phyloP scores from a whole-genome alignment of 768 basidiomycete species.

The Infundibulicybe gibba region DNA sequence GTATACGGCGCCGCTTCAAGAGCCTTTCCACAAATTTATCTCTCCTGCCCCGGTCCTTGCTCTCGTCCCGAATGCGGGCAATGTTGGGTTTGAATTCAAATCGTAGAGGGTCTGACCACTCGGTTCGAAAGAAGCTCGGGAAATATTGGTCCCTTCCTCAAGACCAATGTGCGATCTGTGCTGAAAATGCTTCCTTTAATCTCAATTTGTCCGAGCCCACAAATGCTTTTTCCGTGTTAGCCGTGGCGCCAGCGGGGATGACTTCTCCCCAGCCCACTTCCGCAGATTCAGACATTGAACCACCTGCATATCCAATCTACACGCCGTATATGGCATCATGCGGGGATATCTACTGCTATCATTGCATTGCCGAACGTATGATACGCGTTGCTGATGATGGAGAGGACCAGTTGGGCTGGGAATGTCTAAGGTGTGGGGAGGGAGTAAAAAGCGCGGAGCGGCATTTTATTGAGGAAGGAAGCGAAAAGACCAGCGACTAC shows the following conservation, averaged over 20 bases:
- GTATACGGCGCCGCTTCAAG: conserved; percentile 54
- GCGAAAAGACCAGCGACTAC: conserved; percentile 47
- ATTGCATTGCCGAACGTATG: conserved; percentile 84
- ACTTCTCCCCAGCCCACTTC: conserved; percentile 16
- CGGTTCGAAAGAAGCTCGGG: conserved; percentile 33
- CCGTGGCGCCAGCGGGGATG: conserved; percentile 11
- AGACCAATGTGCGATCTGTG: conserved; percentile 89
- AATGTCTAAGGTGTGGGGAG: conserved; percentile 78
- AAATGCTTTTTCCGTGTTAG: conserved; percentile 41
- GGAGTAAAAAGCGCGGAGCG: conserved; percentile 64
- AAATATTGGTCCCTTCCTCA: conserved; percentile 67
- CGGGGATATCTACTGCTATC: conserved; percentile 89
- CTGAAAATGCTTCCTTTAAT: conserved; percentile 65
- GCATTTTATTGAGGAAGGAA: conserved; percentile 40
- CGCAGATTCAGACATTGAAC: conserved; percentile 30
- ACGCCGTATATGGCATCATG: conserved; percentile 84
- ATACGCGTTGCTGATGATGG: conserved; percentile 68
- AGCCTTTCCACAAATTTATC: conserved; percentile 29
- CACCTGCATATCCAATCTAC: conserved; percentile 63
- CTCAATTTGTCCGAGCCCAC: conserved; percentile 52
- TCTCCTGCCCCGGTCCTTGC: conserved; percentile 15
- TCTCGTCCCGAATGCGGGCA: conserved; percentile 14
- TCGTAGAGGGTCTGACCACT: background rate
- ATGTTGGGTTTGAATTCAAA: background rate
- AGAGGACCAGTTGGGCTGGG: conserved; percentile 60